Percentiles rank a stretch among this genome's conserved stretches.
Evolutionary conservation across 768 basidiomycete species (phyloP).

Genomic region (Boletus eberwhitei): DNA sequence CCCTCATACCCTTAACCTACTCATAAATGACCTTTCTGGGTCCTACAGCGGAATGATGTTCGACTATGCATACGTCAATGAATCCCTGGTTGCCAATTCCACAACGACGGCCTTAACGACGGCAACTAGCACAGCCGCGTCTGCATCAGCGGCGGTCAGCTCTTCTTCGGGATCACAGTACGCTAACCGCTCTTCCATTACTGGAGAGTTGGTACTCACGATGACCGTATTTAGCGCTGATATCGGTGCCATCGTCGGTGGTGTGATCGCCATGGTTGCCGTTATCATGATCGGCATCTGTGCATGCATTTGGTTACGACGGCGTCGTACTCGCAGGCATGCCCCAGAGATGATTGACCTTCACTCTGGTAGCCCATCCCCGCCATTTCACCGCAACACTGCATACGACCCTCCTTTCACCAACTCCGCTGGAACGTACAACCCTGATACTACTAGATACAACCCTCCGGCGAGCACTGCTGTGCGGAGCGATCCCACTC

Average conservation of each 20-base stretch:
- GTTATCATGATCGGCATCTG: slow-evolving; percentile 6
- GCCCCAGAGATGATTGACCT: slow-evolving; percentile 5
- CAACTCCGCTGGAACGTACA: too few relatives aligned
- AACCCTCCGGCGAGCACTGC: background rate
- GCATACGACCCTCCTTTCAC: background rate
- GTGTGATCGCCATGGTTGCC: slow-evolving; percentile 9
- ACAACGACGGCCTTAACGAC: background rate
- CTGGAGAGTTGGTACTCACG: background rate
- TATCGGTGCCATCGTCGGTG: slow-evolving; percentile 10
- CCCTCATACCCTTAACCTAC: slow-evolving; percentile 9
- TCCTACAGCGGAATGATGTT: slow-evolving; percentile 26
- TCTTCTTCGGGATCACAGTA: slow-evolving; percentile 7
- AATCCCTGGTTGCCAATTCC: slow-evolving; percentile 11
- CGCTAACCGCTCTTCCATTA: background rate
- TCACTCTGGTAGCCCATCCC: background rate
- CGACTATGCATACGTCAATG: slow-evolving; percentile 22
- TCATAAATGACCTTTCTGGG: slow-evolving; percentile 21
- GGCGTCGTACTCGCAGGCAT: background rate
- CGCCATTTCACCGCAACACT: background rate
- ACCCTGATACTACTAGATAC: too few relatives aligned
- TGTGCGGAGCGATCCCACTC: background rate
- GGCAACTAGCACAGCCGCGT: background rate
- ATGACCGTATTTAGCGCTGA: background rate
- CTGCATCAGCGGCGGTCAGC: background rate
- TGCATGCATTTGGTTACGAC: slow-evolving; percentile 10